A percentile compares a stretch with the other conserved stretches of the same genome.
Conservation (phyloP, 345 rosid species). For the Eucalyptus cloeziana region DNA sequence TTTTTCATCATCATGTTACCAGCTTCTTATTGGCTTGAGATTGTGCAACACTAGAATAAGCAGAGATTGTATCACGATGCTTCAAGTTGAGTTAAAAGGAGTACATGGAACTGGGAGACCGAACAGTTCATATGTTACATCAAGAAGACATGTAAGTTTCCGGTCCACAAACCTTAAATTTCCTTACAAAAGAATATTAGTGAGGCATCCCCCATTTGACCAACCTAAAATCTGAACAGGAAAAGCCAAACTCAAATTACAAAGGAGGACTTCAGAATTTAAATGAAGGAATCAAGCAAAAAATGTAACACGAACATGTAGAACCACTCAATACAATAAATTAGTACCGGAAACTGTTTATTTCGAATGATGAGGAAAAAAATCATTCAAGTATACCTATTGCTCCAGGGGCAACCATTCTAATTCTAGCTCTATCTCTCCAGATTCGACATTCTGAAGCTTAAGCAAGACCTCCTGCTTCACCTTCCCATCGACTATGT, state of each 20-base stretch:
- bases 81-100: neutral
- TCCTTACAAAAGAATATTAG: neutral
- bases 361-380: neutral
- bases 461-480: constrained; percentile 55
- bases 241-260: neutral
- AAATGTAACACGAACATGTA: neutral
- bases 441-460: constrained; percentile 96
- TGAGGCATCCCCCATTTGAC: neutral
- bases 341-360: neutral
- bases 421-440: constrained; percentile 61
- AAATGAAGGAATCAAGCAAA: neutral
- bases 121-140: neutral
- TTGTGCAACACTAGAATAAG: neutral
- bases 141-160: neutral
- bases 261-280: neutral
- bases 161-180: constrained; percentile 16
- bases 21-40: neutral
- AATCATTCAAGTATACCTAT: constrained; percentile 7
- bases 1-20: neutral
- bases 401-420: constrained; percentile 84
- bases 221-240: neutral
- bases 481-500: constrained; percentile 91
- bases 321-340: neutral
- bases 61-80: neutral
- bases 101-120: neutral